A percentile compares a stretch with the other conserved stretches of the same genome.
Evolutionary conservation across 2,329 filamentous ascomycete genomes (phyloP).

Genomic region (Verruconis gallopava): DNA sequence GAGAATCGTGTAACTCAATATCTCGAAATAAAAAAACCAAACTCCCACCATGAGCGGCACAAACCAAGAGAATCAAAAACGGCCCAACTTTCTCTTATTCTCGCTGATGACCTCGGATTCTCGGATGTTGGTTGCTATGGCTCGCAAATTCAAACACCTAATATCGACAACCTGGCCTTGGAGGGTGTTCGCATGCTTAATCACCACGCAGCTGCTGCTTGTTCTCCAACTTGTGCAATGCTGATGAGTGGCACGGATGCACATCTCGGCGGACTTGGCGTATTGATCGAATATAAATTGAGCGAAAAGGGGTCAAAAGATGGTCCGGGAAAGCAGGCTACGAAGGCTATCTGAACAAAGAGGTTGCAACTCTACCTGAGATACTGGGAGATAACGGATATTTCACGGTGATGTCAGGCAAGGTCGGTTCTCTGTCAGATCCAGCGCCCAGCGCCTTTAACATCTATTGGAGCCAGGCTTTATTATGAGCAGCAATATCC

Average conservation of each 20-base stretch:
- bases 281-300: neutral
- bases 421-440: slow-evolving; percentile 53
- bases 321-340: neutral
- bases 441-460: no score
- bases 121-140: slow-evolving; percentile 47
- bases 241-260: slow-evolving; percentile 50
- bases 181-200: slow-evolving; percentile 17
- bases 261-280: neutral
- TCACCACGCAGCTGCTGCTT: slow-evolving; percentile 47
- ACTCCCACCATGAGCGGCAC: neutral
- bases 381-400: slow-evolving; percentile 46
- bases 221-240: slow-evolving; percentile 53
- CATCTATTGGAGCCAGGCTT: no score
- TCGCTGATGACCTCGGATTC: slow-evolving; percentile 38
- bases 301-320: no score
- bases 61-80: neutral
- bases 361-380: slow-evolving; percentile 46
- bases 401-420: slow-evolving; percentile 47
- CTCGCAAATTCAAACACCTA: slow-evolving; percentile 47
- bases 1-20: no score
- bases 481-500: no score
- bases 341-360: neutral
- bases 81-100: slow-evolving; percentile 7
- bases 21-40: neutral
- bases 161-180: slow-evolving; percentile 41